Conservation (phyloP, 352 stramenopile genomes). For the Albugo candida region DNA sequence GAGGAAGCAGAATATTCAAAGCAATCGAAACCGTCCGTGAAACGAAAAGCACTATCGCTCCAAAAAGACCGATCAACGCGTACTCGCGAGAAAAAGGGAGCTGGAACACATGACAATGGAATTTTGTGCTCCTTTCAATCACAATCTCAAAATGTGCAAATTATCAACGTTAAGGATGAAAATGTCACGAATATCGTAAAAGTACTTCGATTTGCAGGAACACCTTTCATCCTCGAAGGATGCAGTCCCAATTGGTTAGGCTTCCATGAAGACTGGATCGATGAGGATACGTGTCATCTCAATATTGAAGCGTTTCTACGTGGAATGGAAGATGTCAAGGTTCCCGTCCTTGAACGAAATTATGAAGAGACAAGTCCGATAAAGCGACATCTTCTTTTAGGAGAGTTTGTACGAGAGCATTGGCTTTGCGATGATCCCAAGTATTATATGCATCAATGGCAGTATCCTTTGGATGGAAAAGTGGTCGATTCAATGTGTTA, state of each 20-base stretch:
- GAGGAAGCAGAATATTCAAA: too few species aligned
- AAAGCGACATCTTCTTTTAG: conserved; percentile 43
- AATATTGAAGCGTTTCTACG: conserved; percentile 35
- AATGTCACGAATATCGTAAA: conserved; percentile 36
- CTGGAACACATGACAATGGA: too few species aligned
- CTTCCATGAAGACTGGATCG: conserved; percentile 44
- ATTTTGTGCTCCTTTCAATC: too few species aligned
- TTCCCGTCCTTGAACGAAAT: conserved; percentile 56
- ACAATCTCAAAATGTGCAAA: conserved; percentile 17
- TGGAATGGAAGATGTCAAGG: conserved; percentile 59
- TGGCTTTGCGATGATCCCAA: conserved; percentile 57
- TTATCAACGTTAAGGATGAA: conserved; percentile 37
- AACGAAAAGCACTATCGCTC: too few species aligned
- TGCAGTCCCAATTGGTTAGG: conserved; percentile 31
- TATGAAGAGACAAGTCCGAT: conserved; percentile 62
- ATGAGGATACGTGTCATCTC: conserved; percentile 21
- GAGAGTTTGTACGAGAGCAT: conserved; percentile 65
- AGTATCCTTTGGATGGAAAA: conserved; percentile 77
- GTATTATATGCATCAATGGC: conserved; percentile 91
- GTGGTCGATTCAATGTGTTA: conserved; percentile 59
- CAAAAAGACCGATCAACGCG: too few species aligned
- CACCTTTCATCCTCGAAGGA: conserved; percentile 51
- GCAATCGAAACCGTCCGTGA: too few species aligned
- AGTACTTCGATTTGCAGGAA: conserved; percentile 37
- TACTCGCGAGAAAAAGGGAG: too few species aligned